These are phyloP conservation scores for Vaccinium corymbosum DNA, from an alignment of 148 eudicot species.

Conservation along the genomic window DNA sequence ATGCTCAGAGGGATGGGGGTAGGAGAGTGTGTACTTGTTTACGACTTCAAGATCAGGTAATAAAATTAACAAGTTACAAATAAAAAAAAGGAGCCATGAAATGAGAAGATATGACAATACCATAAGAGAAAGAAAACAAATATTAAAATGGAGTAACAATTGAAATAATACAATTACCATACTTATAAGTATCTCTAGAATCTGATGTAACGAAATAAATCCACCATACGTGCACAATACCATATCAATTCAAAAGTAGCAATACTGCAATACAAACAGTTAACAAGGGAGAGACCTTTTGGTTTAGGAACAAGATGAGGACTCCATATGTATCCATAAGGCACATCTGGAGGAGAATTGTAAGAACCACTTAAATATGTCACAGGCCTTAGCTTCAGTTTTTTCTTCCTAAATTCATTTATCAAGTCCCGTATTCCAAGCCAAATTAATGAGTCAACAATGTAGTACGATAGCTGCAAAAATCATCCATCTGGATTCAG, in stretches of 20 bases:
- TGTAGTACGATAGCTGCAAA: slow-evolving; percentile 83
- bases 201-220: neutral
- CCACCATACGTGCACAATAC: neutral
- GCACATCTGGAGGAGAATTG: slow-evolving; percentile 54
- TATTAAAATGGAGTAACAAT: neutral
- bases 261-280: neutral
- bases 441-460: slow-evolving; percentile 86
- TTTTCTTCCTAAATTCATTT: slow-evolving; percentile 85
- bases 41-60: neutral
- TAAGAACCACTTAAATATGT: slow-evolving; percentile 69
- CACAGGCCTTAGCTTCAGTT: slow-evolving; percentile 72
- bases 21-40: neutral
- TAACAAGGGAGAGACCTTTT: slow-evolving; percentile 42
- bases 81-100: neutral
- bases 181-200: neutral
- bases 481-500: slow-evolving; percentile 9
- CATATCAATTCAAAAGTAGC: neutral
- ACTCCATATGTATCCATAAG: slow-evolving; percentile 93
- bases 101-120: neutral
- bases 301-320: slow-evolving; percentile 95
- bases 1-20: neutral
- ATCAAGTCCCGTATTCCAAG: slow-evolving; percentile 87
- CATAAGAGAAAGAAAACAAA: neutral
- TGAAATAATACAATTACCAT: neutral
- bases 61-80: neutral